Conservation (phyloP, 345 rosid genomes). For the Schrenkiella parvula region DNA sequence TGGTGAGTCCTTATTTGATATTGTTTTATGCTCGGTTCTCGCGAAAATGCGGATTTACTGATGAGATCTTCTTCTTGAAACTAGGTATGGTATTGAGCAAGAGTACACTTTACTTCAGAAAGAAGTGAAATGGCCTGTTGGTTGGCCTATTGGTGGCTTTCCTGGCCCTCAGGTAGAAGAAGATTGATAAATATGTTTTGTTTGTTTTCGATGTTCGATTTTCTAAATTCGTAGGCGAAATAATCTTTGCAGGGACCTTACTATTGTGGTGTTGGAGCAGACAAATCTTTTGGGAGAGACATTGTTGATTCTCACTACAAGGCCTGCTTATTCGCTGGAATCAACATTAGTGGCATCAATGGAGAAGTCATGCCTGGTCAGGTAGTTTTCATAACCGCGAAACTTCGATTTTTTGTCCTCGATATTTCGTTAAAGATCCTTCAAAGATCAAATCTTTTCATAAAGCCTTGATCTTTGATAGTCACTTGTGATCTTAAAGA, state of each 20-base stretch:
- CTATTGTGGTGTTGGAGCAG: slow-evolving; percentile 79
- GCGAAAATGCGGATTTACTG: not conserved
- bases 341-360: slow-evolving; percentile 85
- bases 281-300: slow-evolving; percentile 91
- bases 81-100: slow-evolving; percentile 68
- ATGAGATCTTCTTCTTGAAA: slow-evolving; percentile 3
- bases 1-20: slow-evolving; percentile 36
- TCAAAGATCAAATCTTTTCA: no score
- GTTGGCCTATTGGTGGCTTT: slow-evolving; percentile 87
- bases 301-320: slow-evolving; percentile 89
- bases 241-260: slow-evolving; percentile 71
- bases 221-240: not conserved
- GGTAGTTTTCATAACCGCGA: slow-evolving; percentile 19
- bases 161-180: slow-evolving; percentile 80
- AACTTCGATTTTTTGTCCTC: not conserved
- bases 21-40: not conserved
- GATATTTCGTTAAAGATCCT: not conserved
- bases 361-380: slow-evolving; percentile 97
- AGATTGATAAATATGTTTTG: not conserved
- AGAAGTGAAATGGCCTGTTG: slow-evolving; percentile 80
- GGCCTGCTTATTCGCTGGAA: slow-evolving; percentile 87
- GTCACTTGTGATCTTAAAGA: not conserved
- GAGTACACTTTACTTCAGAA: slow-evolving; percentile 90
- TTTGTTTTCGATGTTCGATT: not conserved
- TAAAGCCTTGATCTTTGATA: no score